A percentile compares a stretch with the other conserved stretches of the same genome.
Evolutionary conservation across 768 basidiomycete species (phyloP).

Genomic region (Filobasidium wieringae): DNA sequence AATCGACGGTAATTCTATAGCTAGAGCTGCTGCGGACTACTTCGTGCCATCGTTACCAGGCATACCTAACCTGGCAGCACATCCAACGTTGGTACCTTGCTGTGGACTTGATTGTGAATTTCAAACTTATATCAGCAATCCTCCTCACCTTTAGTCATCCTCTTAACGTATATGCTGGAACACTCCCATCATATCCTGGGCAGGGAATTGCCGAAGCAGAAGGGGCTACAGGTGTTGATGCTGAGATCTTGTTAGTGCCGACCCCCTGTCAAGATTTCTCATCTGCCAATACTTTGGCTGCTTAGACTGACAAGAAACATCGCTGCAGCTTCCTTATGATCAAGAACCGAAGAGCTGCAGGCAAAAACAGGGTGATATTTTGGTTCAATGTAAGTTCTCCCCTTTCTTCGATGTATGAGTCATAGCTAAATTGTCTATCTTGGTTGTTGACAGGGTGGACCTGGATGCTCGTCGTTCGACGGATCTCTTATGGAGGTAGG

Average conservation of each 20-base stretch:
- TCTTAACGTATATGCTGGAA: conserved; percentile 34
- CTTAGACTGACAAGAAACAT: not conserved
- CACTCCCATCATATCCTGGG: conserved; percentile 36
- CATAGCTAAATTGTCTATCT: not conserved
- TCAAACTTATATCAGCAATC: not conserved
- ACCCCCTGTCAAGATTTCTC: too few species aligned
- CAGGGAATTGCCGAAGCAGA: conserved; percentile 32
- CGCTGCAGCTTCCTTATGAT: conserved; percentile 60
- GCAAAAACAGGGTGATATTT: conserved; percentile 77
- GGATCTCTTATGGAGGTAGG: conserved; percentile 98
- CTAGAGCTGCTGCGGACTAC: conserved; percentile 31
- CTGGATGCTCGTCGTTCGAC: conserved; percentile 94
- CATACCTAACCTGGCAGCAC: conserved; percentile 29
- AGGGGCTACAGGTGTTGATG: conserved; percentile 32
- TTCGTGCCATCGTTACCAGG: conserved; percentile 38
- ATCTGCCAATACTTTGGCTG: too few species aligned
- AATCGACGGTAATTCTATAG: not conserved
- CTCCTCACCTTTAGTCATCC: conserved; percentile 37
- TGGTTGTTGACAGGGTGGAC: conserved; percentile 62
- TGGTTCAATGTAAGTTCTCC: conserved; percentile 80
- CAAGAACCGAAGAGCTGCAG: conserved; percentile 75
- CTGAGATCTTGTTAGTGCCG: conserved; percentile 38
- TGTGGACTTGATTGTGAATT: not conserved
- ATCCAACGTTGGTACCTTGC: conserved; percentile 31
- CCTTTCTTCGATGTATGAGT: too few species aligned